Conservation (phyloP, 495 filamentous ascomycete species). For the Trichoderma reesei region DNA sequence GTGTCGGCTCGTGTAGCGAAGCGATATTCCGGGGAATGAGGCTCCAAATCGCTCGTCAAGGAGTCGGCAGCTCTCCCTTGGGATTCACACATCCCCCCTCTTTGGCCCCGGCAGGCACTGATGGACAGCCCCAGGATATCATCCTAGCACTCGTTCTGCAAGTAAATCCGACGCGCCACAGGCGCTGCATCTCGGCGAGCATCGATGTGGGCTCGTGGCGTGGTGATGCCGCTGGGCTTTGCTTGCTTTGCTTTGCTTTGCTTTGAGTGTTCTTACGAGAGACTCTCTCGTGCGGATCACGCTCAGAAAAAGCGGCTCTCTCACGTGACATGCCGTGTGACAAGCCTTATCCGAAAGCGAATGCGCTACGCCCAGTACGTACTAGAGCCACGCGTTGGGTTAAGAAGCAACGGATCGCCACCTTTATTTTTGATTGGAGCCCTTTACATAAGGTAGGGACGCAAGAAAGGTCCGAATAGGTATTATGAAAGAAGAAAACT, state of each 20-base stretch:
- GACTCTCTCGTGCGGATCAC: neutral
- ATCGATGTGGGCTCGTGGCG: neutral
- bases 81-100: neutral
- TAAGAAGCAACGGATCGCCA: no score
- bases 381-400: no score
- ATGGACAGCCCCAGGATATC: neutral
- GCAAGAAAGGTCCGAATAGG: no score
- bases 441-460: no score
- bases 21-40: neutral
- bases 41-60: slow-evolving; percentile 8
- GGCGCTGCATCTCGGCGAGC: neutral
- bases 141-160: neutral
- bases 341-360: no score
- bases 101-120: neutral
- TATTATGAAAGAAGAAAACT: no score
- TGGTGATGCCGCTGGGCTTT: neutral
- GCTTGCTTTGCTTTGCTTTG: neutral
- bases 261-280: no score
- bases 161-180: neutral
- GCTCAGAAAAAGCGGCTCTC: neutral
- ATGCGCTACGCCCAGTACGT: no score
- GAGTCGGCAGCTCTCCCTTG: neutral
- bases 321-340: neutral
- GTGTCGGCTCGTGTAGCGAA: neutral
- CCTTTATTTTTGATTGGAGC: no score